These are phyloP conservation scores for Penstemon newberryi DNA, from an alignment of 257 asterid genomes.

Conservation along the genomic window DNA sequence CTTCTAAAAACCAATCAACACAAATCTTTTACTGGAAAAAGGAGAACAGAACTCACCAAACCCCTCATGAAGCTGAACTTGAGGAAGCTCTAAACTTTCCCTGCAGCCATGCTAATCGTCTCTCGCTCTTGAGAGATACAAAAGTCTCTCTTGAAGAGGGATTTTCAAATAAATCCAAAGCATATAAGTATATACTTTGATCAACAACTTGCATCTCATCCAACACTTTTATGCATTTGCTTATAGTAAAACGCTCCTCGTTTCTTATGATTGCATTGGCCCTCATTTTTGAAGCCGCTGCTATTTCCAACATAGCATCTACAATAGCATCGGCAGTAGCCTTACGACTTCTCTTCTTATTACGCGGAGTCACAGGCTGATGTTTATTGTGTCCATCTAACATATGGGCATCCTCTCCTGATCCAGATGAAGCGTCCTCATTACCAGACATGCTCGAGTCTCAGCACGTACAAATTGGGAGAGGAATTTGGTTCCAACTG, in stretches of 20 bases:
- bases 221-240: slow-evolving; percentile 79
- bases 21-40: no score
- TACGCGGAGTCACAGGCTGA: slow-evolving; percentile 45
- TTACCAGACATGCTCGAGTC: slow-evolving; percentile 67
- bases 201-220: slow-evolving; percentile 86
- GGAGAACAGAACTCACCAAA: neutral
- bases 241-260: slow-evolving; percentile 77
- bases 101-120: slow-evolving; percentile 76
- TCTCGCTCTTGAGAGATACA: slow-evolving; percentile 65
- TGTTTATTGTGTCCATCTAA: slow-evolving; percentile 68
- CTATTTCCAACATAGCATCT: slow-evolving; percentile 94
- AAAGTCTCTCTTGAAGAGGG: slow-evolving; percentile 77
- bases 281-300: slow-evolving; percentile 93
- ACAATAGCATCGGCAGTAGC: slow-evolving; percentile 90
- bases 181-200: slow-evolving; percentile 67
- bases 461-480: slow-evolving; percentile 41
- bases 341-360: slow-evolving; percentile 83
- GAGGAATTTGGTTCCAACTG: slow-evolving; percentile 35
- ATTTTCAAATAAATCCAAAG: slow-evolving; percentile 78
- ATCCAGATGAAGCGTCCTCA: slow-evolving; percentile 87
- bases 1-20: no score
- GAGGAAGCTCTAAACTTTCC: slow-evolving; percentile 68
- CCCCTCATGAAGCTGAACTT: slow-evolving; percentile 43
- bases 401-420: slow-evolving; percentile 74
- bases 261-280: slow-evolving; percentile 77